phyloP scores from a whole-genome alignment of 331 rosid species.

The Acacia pycnantha region DNA sequence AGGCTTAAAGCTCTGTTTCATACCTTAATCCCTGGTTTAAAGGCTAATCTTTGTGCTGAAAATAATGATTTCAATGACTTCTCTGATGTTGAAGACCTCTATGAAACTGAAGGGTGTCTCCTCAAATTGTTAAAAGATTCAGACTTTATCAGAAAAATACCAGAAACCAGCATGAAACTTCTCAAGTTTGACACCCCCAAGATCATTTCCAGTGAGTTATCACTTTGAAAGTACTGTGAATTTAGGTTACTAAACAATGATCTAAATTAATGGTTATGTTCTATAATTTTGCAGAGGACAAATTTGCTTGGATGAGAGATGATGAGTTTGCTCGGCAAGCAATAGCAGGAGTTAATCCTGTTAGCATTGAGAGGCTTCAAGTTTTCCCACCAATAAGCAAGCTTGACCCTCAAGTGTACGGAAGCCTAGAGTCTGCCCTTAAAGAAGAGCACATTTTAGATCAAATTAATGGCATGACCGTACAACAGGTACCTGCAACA shows the following conservation, averaged over 20 bases:
- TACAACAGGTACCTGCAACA: conserved; percentile 61
- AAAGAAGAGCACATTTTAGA: conserved; percentile 80
- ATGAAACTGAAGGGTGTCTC: conserved; percentile 61
- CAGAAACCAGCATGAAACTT: conserved; percentile 64
- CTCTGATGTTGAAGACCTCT: conserved; percentile 82
- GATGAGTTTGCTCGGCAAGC: conserved; percentile 95
- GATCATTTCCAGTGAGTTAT: conserved; percentile 77
- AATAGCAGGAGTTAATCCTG: conserved; percentile 89
- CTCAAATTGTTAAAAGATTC: conserved; percentile 69
- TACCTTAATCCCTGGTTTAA: conserved; percentile 70
- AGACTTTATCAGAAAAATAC: conserved; percentile 52
- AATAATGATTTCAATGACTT: conserved; percentile 71
- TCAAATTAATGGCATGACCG: conserved; percentile 83
- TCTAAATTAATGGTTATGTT: background rate
- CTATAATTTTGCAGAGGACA: conserved; percentile 68
- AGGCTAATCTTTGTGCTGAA: conserved; percentile 59
- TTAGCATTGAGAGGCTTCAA: conserved; percentile 65
- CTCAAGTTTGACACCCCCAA: conserved; percentile 79
- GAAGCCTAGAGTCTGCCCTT: conserved; percentile 73
- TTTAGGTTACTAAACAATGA: background rate
- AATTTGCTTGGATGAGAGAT: conserved; percentile 86
- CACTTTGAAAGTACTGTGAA: background rate
- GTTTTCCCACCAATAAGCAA: conserved; percentile 89
- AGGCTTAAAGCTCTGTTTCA: conserved; percentile 84
- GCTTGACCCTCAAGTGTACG: conserved; percentile 72